phyloP scores from a whole-genome alignment of 805 yeast genomes.

The Wickerhamomyces chambardii region DNA sequence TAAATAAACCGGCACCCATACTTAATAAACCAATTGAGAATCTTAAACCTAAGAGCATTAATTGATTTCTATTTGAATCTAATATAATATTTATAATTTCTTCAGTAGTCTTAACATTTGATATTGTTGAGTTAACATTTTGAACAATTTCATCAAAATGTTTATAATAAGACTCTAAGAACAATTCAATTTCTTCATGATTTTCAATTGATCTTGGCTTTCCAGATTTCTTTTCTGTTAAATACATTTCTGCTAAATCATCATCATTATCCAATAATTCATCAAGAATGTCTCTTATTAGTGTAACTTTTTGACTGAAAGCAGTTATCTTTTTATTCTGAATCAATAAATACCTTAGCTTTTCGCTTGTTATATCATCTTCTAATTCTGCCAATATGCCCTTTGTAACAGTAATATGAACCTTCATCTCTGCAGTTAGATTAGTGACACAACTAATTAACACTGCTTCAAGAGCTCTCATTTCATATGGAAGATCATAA shows the following conservation, averaged over 20 bases:
- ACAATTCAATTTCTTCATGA: constrained; percentile 83
- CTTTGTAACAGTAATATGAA: constrained; percentile 66
- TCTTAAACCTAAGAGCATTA: constrained; percentile 79
- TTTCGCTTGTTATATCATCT: constrained; percentile 69
- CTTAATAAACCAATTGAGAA: constrained; percentile 80
- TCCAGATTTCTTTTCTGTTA: constrained; percentile 51
- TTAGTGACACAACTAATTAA: constrained; percentile 73
- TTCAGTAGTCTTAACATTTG: constrained; percentile 88
- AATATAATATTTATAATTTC: constrained; percentile 89
- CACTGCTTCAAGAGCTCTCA: constrained; percentile 84
- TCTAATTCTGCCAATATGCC: constrained; percentile 75
- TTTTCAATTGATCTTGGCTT: constrained; percentile 43
- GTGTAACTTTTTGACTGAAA: constrained; percentile 73
- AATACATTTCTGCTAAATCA: constrained; percentile 70
- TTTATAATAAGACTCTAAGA: constrained; percentile 83
- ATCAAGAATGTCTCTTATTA: constrained; percentile 78
- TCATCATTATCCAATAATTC: constrained; percentile 86
- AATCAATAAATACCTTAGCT: constrained; percentile 67
- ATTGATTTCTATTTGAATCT: constrained; percentile 89
- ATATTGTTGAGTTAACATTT: constrained; percentile 63
- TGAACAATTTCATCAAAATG: constrained; percentile 94
- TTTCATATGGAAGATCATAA: constrained; percentile 70
- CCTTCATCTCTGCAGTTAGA: constrained; percentile 79
- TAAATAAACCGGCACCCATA: constrained; percentile 68
- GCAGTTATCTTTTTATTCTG: constrained; percentile 80